Conservation (phyloP, 2,329 filamentous ascomycete genomes). For the Pezicula radicicola region DNA sequence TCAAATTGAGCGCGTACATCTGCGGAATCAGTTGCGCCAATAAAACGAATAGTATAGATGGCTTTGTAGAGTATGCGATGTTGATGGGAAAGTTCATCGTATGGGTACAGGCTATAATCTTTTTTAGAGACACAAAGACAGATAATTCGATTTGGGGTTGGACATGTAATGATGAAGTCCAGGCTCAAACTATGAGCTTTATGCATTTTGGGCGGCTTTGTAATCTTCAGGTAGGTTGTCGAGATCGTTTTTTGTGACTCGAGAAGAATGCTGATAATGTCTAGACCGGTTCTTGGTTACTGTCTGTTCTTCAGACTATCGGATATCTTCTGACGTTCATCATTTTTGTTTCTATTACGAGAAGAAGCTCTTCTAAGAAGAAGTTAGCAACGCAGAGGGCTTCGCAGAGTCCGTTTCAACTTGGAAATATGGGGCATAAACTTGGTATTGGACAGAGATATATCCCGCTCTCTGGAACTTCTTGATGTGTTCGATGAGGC, state of each 20-base stretch:
- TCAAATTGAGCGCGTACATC: slow-evolving; percentile 10
- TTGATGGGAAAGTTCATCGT: slow-evolving; percentile 9
- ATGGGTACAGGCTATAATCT: slow-evolving; percentile 11
- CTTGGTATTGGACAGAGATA: too few relatives aligned
- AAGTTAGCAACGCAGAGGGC: too few relatives aligned
- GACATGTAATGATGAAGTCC: slow-evolving; percentile 14
- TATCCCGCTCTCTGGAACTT: too few relatives aligned
- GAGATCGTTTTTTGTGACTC: neutral
- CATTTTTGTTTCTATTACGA: too few relatives aligned
- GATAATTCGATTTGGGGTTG: slow-evolving; percentile 17
- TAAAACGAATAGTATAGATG: slow-evolving; percentile 8
- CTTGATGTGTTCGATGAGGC: too few relatives aligned
- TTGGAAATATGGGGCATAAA: too few relatives aligned
- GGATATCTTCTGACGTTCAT: too few relatives aligned
- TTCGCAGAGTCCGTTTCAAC: too few relatives aligned
- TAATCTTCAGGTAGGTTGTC: slow-evolving; percentile 15
- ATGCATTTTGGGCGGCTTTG: slow-evolving; percentile 19
- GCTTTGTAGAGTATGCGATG: slow-evolving; percentile 5
- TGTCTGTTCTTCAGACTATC: neutral
- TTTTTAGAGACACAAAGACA: slow-evolving; percentile 8
- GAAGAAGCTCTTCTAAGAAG: too few relatives aligned
- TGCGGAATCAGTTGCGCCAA: slow-evolving; percentile 5
- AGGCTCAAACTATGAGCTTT: slow-evolving; percentile 11
- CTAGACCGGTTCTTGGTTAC: neutral
- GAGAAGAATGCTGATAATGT: neutral